Base-by-base conservation (phyloP, 139 green algal species). In the Nannochloris sp. region DNA sequence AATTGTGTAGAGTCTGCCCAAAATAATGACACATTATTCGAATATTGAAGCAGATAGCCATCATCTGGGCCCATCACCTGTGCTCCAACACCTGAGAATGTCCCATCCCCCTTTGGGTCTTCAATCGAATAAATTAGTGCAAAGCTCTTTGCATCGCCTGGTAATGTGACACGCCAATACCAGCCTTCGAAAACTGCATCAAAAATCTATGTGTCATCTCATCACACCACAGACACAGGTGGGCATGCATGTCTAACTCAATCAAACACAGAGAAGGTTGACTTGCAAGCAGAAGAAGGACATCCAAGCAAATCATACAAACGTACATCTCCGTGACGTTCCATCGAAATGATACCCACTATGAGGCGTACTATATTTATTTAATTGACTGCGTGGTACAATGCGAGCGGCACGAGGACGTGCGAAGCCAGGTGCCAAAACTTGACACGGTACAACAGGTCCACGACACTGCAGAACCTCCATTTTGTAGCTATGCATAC, bases 41-140 rank as follows among this genome's bases (percentile, higher is more conserved):
- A 75, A 69, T 91, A 93, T 70, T 97, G 90, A 49, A 88, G 76
- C 8, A 97, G 78, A 76, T 97, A 98, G 25, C 81, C 77, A 61
- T 97, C 90, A 24, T 82, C 63, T 21, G 92, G 89, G 4, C 90
- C 91, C 90, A 97, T 94, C 3, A 97, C 79, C 75, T 97, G 86
- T 2, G 79, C 77, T 3, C 86, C 86, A 15, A 90, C 73, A 11
- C 84, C 73, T 61, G 56, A 61, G 44, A 23, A 61, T 2, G 51
- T 24, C 44, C 59, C 66, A 54, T 76, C 61, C 29, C 81, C 80
- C 1, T 54, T 49, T 7, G 90, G 91, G 72, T 97, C 83, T 62
- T 97, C 91, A 1, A 96, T 74, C 4, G 81, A 90, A 76, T 96
- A 97, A 48, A 97, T 97, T 25, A 94, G 77, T 0, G 91, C 91